Evolutionary conservation across 257 asterid genomes (phyloP), one percentile per base, ranked within the genome.

Genomic region (Cinchona pubescens): DNA sequence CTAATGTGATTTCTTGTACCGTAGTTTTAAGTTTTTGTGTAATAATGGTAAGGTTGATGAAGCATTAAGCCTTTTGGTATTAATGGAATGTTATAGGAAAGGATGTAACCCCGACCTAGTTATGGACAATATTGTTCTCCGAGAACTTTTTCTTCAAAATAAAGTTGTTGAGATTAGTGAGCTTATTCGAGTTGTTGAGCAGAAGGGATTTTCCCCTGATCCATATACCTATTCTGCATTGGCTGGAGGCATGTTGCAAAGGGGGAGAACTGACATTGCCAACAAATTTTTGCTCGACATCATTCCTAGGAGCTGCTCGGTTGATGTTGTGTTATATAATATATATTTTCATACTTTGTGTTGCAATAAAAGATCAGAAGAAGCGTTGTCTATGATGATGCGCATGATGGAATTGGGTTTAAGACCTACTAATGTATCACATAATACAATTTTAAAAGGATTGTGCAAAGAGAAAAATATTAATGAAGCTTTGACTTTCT

Each of bases 211-310:
- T 67, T 66, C 78, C 3, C 91, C 90, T 29, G 92, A 90, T 64
- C 53, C 69, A 71, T 86, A 81, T 79, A 90, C 92, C 67, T 61
- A 75, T 78, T 84, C 94, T 15, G 88, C 92, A 69, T 79, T 86
- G 75, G 87, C 85, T 46, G 92, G 87, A 51, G 92, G 91, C 69
- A n/a, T 87, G 90, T 68, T 90, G 79, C 84, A 83, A 85, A 79
- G 75, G 64, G 91, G 91, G 21, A 77, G 80, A 40, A 72, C 76
- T 37, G 87, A 86, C 63, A 53, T 23, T 37, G 88, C 87, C 7
- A 49, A 79, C 69, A 69, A 79, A 60, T 53, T 87, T 67, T 75
- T 87, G 82, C 80, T 76, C 62, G 72, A 35, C 72, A 69, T 78
- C 71, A 79, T 87, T 67, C 77, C 64, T 61, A 83, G 79, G 70